Percentiles rank a stretch among this genome's conserved stretches.
phyloP scores from a whole-genome alignment of 176 grass and related monocot species.

The Chrysopogon serrulatus region DNA sequence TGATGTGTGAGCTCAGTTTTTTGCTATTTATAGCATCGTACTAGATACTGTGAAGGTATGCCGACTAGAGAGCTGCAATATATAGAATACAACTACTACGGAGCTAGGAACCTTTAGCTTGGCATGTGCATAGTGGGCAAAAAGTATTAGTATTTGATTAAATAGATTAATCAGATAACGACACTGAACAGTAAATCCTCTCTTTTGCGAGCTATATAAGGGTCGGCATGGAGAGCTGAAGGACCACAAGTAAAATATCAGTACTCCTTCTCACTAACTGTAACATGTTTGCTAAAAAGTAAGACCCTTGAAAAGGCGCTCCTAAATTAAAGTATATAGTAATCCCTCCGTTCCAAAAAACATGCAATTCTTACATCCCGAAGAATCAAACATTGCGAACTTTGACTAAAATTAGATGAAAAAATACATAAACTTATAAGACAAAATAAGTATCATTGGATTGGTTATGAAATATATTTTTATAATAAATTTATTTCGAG shows the following conservation, averaged over 20 bases:
- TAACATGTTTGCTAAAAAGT: no score
- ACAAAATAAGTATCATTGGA: no score
- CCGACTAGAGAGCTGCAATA: not conserved
- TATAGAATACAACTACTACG: not conserved
- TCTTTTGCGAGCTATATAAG: not conserved
- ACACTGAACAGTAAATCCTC: not conserved
- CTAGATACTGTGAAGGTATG: not conserved
- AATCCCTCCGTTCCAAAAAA: no score
- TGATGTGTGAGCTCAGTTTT: slow-evolving; percentile 20
- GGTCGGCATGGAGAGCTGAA: not conserved
- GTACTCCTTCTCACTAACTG: not conserved
- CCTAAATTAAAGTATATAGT: no score
- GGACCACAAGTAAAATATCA: not conserved
- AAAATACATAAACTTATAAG: no score
- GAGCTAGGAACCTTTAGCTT: slow-evolving; percentile 16
- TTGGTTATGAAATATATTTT: no score
- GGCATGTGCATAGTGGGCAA: not conserved
- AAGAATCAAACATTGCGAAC: no score
- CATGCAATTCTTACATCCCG: no score
- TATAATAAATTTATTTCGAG: no score
- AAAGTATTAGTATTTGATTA: not conserved
- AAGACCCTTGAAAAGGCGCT: no score
- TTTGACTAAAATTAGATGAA: no score
- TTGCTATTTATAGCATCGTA: slow-evolving; percentile 37
- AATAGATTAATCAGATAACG: not conserved